Conservation (phyloP, 2,329 filamentous ascomycete genomes). For the Cladosporium sp. region DNA sequence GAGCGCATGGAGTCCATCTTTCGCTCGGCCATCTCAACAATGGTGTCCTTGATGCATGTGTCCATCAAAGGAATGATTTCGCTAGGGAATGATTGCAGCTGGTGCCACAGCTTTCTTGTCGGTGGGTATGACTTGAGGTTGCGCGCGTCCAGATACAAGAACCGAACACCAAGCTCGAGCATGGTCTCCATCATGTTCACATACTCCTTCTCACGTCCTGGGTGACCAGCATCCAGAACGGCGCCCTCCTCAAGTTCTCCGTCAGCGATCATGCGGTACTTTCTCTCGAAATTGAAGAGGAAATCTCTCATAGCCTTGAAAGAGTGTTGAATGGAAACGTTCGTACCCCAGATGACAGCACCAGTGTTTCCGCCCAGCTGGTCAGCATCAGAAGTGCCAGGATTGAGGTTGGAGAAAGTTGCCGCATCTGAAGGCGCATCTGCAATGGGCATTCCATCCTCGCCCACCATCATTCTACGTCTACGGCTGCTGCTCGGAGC, state of each 20-base stretch:
- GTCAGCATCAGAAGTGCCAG: constrained; percentile 88
- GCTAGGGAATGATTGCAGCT: constrained; percentile 87
- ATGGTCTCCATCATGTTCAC: constrained; percentile 83
- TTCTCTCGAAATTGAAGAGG: constrained; percentile 82
- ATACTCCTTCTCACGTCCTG: constrained; percentile 77
- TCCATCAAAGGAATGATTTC: constrained; percentile 98
- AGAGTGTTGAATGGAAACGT: constrained; percentile 87
- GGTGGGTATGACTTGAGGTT: constrained; percentile 91
- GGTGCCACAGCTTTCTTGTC: constrained; percentile 91
- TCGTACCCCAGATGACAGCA: constrained; percentile 93
- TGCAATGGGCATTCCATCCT: constrained; percentile 57
- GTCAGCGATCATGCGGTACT: constrained; percentile 89
- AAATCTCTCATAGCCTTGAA: constrained; percentile 88
- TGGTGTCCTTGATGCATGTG: constrained; percentile 85
- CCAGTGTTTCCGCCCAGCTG: constrained; percentile 75
- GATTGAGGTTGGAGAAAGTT: constrained; percentile 66
- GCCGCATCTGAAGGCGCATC: constrained; percentile 53
- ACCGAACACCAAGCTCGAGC: constrained; percentile 77
- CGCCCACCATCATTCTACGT: constrained; percentile 60
- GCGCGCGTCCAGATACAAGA: constrained; percentile 80
- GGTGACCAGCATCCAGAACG: constrained; percentile 61
- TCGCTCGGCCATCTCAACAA: constrained; percentile 81
- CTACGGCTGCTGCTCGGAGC: constrained; percentile 49
- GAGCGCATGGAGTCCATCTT: constrained; percentile 65
- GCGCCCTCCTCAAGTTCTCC: constrained; percentile 72